Base-by-base conservation (phyloP, 2,329 filamentous ascomycete genomes). In the Fusarium sp. region DNA sequence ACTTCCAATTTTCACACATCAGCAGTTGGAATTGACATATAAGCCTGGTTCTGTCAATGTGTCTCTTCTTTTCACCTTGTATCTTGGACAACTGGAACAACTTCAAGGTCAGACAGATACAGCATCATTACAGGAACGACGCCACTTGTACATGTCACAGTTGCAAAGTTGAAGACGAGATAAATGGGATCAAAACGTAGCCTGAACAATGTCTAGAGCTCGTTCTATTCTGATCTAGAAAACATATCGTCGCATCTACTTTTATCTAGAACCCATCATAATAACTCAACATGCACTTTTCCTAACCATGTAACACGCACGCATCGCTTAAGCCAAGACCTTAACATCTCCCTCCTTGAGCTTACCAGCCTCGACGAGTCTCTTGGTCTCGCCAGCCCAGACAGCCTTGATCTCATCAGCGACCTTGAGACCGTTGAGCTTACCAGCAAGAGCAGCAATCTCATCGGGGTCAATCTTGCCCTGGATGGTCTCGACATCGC, bases 391-490 rank as follows among this genome's bases (percentile, higher is more conserved):
- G 49, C 87, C 92, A 74, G 85, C 86, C 90, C 95, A 98, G 61
- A 95, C 91, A 63, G 85, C 85, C 90, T 97, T 98, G 83, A 99
- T 96, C 82, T 95, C 94, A 74, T 89, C 90, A 26, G 91, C 91
- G 71, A 96, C 91, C 83, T 94, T 97, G 79, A 94, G 88, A 49
- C 91, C 90, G 79, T 90, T 92, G 69, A 99, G 90, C 86, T 96
- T 96, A 78, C 86, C 88, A 41, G 95, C 94, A 66, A 99, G 86
- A 28, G 88, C 89, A 45, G 95, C 95, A 79, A 98, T 90, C 88
- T 98, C 95, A 77, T 98, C 96, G 63, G 93, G 87, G 76, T 98
- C 95, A 76, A 98, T 91, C 90, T 96, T 97, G 84, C 88, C 87
- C 85, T 98, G 94, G 70, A 99, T 85, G 28, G 92, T 86, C 80